Evolutionary conservation across 2,329 filamentous ascomycete species (phyloP), one percentile per base, ranked within the genome.

Genomic region (Epicoccum nigrum): DNA sequence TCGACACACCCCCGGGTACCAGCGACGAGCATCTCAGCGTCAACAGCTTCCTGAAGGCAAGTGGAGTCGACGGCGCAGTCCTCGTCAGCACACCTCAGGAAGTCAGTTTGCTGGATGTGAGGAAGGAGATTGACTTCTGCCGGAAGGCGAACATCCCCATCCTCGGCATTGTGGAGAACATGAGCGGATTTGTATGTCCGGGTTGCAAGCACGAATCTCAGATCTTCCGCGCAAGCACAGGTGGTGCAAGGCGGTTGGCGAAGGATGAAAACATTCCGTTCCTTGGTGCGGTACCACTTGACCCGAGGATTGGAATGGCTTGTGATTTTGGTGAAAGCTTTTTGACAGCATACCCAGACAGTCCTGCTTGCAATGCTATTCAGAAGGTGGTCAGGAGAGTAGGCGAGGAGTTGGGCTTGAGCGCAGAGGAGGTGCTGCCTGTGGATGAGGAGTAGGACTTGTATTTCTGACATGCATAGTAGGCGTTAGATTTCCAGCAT

Each of bases 241-340:
- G 94, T 7, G 94, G 95, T 16, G 94, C 90, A 2, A 81, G 81
- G 48, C 85, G 83, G 33, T 74, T 99, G 59, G 93, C 94, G 2
- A 81, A 88, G 70, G 93, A 97, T 73, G 91, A 93, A 81, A 84
- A 83, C 1, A 89, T 99, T 12, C 90, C 90, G 0, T 99, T 96
- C 71, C 74, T 99, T 20, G 94, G 94, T 1, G 83, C 89, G 11
- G 92, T 99, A 11, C 94, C 94, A 30, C 77, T 99, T 44, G 94
- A 99, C 68, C 93, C 94, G 3, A 81, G 93, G 56, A 96, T 99
- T 61, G 90, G 94, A 7, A 95, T 97, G 89, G 88, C 92, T 2
- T 97, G 93, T 68, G 94, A 99, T 73, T 97, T 90, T 73, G 94
- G 95, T 4, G 94, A 99, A 83, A 97, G 92, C 74, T 99, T 95